Percentiles rank a stretch among this genome's conserved stretches.
These are phyloP conservation scores for Fagus sylvatica DNA, from an alignment of 306 rosid genomes.

Conservation along the genomic window DNA sequence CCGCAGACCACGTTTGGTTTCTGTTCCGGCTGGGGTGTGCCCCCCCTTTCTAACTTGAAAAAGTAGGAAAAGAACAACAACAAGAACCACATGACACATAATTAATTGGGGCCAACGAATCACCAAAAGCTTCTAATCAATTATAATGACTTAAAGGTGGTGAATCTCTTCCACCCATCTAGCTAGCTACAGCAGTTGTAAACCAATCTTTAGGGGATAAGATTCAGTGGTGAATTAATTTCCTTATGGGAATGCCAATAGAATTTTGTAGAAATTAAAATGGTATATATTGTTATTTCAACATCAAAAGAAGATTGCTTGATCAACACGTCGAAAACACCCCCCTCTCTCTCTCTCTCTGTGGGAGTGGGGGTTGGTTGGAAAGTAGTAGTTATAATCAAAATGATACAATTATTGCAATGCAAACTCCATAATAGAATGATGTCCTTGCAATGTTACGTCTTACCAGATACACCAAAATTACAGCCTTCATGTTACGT, in stretches of 20 bases:
- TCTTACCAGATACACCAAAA: neutral
- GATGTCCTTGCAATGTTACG: neutral
- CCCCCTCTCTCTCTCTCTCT: too few relatives aligned
- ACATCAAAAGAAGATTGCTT: too few relatives aligned
- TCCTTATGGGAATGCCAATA: too few relatives aligned
- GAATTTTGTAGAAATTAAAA: too few relatives aligned
- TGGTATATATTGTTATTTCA: too few relatives aligned
- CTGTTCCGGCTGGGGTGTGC: neutral
- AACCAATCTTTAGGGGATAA: too few relatives aligned
- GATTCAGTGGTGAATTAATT: too few relatives aligned
- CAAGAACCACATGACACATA: neutral
- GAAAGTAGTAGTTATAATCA: neutral
- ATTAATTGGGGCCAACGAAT: neutral
- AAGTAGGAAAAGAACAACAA: neutral
- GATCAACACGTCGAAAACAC: too few relatives aligned
- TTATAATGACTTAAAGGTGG: neutral
- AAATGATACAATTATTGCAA: neutral
- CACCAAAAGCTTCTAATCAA: neutral
- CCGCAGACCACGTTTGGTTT: neutral
- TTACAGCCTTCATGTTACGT: neutral
- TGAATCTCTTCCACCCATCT: neutral
- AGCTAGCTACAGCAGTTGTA: too few relatives aligned
- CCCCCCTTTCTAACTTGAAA: neutral
- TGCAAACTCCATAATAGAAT: neutral
- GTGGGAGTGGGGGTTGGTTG: too few relatives aligned